Base-by-base conservation (phyloP, 1,284 basidiomycete genomes). In the Ceratorhiza oryzae-sativae region DNA sequence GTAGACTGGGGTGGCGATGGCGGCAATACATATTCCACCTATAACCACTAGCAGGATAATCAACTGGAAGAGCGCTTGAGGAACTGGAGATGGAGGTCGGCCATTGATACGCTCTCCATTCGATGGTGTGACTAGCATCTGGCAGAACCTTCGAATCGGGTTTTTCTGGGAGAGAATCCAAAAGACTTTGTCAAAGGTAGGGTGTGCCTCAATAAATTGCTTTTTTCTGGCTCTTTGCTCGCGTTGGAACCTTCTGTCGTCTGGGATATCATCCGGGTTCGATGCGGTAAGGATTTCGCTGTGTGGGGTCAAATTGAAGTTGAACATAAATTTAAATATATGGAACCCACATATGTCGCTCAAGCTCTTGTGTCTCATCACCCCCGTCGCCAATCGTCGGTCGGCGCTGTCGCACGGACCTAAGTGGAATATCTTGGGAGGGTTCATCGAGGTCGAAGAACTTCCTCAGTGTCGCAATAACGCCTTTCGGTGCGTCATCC, bases 111-210 rank as follows among this genome's bases (percentile, higher is more conserved):
- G 90, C 71, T 94, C 90, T 32, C 94, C 95, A 75, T 90, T 87
- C 0, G 93, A 87, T 0, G 96, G 92, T 15, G 88, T 87, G 5
- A 97, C 94, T 36, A 97, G 80, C 71, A 87, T 88, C 81, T 99
- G 97, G 79, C 93, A 98, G 71, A 90, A 80, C 63, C 84, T 86
- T 0, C 97, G 90, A 49, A 97, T 59, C 2, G 82, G 80, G 76
- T 92, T 95, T 76, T 87, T 87, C 80, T 97, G 95, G 2, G 90
- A 88, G 79, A 98, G 92, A 9, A 97, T 75, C 90, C 94, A 98
- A 76, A 98, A 91, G 0, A 93, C 89, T 77, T 90, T 91, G 81
- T 98, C 97, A 77, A 93, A 99, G 0, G 90, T 88, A 0, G 97
- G 95, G 81, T 98, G 92, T 55, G 90, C 87, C 1, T 88, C 88